A percentile compares a stretch with the other conserved stretches of the same genome.
These are phyloP conservation scores for Cotoneaster glaucophyllus DNA, from an alignment of 306 rosid genomes.

Conservation along the genomic window DNA sequence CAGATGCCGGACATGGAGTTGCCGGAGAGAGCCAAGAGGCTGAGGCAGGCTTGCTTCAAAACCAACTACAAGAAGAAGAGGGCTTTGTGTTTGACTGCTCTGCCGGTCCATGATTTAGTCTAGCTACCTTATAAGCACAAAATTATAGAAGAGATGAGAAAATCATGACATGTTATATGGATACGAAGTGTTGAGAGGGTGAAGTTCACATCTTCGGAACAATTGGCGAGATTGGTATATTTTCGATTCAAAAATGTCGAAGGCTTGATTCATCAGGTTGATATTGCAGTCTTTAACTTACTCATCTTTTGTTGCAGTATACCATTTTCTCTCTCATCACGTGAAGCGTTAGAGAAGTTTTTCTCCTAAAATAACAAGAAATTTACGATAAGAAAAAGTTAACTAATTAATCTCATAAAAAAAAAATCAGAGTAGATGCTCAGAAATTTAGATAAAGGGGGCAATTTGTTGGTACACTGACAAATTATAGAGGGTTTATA, in stretches of 20 bases:
- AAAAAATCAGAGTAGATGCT: background rate
- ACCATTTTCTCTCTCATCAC: too few relatives aligned
- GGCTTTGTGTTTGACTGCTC: background rate
- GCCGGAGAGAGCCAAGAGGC: slow-evolving; percentile 44
- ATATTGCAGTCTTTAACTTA: too few relatives aligned
- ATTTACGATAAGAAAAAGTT: background rate
- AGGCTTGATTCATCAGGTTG: background rate
- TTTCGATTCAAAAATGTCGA: background rate
- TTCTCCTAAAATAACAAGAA: too few relatives aligned
- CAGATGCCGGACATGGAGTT: slow-evolving; percentile 50
- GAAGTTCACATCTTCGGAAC: background rate
- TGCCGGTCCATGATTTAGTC: slow-evolving; percentile 1
- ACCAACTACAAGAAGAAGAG: slow-evolving; percentile 57
- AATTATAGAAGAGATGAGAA: background rate
- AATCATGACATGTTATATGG: background rate
- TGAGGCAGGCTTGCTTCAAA: slow-evolving; percentile 74
- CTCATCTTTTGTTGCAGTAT: too few relatives aligned
- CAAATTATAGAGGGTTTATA: background rate
- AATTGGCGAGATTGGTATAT: background rate
- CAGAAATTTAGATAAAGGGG: background rate
- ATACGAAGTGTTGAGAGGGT: background rate
- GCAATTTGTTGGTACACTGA: background rate
- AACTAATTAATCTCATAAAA: background rate
- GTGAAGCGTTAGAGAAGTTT: too few relatives aligned
- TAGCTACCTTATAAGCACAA: background rate